Evolutionary conservation across 2,329 filamentous ascomycete genomes (phyloP).

Genomic region (Triangularia setosa): DNA sequence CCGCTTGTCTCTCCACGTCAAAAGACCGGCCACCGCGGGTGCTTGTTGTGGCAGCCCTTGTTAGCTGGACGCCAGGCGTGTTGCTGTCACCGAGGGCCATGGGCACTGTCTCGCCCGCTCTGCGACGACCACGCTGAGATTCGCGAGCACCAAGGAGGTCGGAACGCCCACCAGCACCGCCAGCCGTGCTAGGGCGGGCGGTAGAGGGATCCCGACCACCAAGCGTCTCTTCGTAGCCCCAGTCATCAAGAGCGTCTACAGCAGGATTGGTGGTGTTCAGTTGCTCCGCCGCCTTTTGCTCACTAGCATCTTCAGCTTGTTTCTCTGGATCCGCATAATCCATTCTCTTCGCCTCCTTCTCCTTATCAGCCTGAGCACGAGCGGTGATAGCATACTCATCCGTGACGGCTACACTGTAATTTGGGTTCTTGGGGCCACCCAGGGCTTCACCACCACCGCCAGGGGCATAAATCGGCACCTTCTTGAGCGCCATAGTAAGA

Average conservation of each 20-base stretch:
- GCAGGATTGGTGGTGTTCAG: constrained; percentile 40
- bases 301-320: constrained; percentile 30
- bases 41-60: constrained; percentile 18
- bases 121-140: constrained; percentile 47
- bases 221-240: constrained; percentile 37
- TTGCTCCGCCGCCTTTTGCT: constrained; percentile 43
- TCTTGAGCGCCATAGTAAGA: constrained; percentile 76
- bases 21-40: constrained; percentile 14
- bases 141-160: constrained; percentile 30
- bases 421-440: constrained; percentile 68
- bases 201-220: constrained; percentile 30
- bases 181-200: constrained; percentile 37
- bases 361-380: constrained; percentile 54
- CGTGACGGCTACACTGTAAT: constrained; percentile 73
- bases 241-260: constrained; percentile 35
- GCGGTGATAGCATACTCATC: constrained; percentile 63
- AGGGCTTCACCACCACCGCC: constrained; percentile 64
- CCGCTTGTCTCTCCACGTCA: constrained; percentile 24
- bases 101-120: constrained; percentile 44
- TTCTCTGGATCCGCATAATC: constrained; percentile 13
- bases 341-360: constrained; percentile 51
- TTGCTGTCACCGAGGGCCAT: constrained; percentile 25
- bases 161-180: constrained; percentile 28
- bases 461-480: constrained; percentile 79
- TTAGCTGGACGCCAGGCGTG: constrained; percentile 27